These are phyloP conservation scores for Chalaropsis thielavioides DNA, from an alignment of 2,329 filamentous ascomycete species.

Conservation along the genomic window DNA sequence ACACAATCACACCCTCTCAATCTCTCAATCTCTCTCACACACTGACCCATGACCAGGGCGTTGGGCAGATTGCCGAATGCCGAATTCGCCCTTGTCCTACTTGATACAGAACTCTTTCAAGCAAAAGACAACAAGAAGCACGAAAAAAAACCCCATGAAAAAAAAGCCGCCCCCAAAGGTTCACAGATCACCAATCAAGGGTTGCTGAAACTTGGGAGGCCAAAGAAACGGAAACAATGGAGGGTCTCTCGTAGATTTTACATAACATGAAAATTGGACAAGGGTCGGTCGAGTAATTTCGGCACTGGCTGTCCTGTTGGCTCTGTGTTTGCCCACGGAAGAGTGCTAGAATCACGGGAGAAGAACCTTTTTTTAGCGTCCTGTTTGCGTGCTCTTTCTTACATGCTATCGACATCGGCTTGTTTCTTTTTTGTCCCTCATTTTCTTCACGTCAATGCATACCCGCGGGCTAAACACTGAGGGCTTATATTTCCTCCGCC, in stretches of 20 bases:
- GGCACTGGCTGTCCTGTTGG: neutral
- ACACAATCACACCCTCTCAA: too few species aligned
- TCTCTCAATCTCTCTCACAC: too few species aligned
- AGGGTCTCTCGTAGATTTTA: neutral
- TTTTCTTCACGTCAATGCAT: neutral
- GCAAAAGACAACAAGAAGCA: neutral
- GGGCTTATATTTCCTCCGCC: neutral
- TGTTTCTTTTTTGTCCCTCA: neutral
- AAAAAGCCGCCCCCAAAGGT: neutral
- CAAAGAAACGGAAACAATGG: neutral
- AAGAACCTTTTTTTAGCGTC: neutral
- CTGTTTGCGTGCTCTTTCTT: neutral
- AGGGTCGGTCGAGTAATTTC: neutral
- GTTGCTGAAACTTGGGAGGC: neutral
- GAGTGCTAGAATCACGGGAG: neutral
- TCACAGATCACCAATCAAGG: neutral
- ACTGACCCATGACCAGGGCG: neutral
- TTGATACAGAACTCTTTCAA: neutral
- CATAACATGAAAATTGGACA: constrained; percentile 1
- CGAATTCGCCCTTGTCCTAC: neutral
- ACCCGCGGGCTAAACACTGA: neutral
- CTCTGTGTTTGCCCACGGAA: neutral
- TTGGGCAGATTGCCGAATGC: neutral
- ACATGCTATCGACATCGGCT: neutral
- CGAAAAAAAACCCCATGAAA: neutral